Conservation (phyloP, 2,329 filamentous ascomycete species). For the Alternaria dauci region DNA sequence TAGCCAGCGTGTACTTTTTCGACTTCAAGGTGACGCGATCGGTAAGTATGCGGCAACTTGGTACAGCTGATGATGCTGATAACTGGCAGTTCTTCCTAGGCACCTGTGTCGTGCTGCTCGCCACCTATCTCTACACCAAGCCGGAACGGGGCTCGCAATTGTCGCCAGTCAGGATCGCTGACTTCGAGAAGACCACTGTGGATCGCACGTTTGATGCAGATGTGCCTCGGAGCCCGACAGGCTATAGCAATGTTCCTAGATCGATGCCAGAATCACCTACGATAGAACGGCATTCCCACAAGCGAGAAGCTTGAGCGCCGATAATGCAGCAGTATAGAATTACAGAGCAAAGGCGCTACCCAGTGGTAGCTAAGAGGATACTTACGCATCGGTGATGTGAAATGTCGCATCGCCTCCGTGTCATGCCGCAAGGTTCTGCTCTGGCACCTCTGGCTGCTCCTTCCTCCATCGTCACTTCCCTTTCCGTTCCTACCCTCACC, state of each 20-base stretch:
- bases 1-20: slow-evolving; percentile 88
- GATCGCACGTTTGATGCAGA: slow-evolving; percentile 50
- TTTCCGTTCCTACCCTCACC: slow-evolving; percentile 14
- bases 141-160: slow-evolving; percentile 64
- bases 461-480: slow-evolving; percentile 36
- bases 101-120: slow-evolving; percentile 77
- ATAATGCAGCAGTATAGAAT: not conserved
- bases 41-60: slow-evolving; percentile 27
- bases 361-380: not conserved
- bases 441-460: slow-evolving; percentile 21
- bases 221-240: slow-evolving; percentile 20
- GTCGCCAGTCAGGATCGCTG: slow-evolving; percentile 72
- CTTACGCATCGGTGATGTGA: not conserved
- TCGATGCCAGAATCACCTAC: slow-evolving; percentile 38
- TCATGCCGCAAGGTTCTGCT: not conserved
- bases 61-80: slow-evolving; percentile 6
- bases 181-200: slow-evolving; percentile 77
- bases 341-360: not conserved
- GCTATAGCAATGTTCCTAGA: slow-evolving; percentile 17
- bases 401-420: not conserved
- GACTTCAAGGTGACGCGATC: slow-evolving; percentile 72
- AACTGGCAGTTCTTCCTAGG: slow-evolving; percentile 77
- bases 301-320: slow-evolving; percentile 33
- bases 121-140: slow-evolving; percentile 85
- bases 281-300: slow-evolving; percentile 30